These are phyloP conservation scores for Teratosphaeria viscida DNA, from an alignment of 2,329 filamentous ascomycete species.

Conservation along the genomic window DNA sequence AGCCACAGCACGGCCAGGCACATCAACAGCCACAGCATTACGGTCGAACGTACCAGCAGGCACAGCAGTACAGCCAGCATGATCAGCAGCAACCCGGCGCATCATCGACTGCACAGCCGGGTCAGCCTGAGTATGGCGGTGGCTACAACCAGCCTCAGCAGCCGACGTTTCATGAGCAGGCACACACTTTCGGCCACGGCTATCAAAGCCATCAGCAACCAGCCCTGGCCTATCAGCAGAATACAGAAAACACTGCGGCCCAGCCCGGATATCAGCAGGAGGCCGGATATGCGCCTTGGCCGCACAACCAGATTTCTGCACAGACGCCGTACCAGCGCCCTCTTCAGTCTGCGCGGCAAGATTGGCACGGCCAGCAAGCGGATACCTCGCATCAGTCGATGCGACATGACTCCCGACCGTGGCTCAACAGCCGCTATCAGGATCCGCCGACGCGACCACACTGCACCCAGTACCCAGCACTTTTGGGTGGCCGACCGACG, in stretches of 20 bases:
- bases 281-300: background rate
- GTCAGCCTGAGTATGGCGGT: background rate
- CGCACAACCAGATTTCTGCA: background rate
- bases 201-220: background rate
- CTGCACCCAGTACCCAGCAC: background rate
- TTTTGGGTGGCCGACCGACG: background rate
- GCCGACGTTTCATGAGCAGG: background rate
- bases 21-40: background rate
- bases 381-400: background rate
- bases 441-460: too few relatives aligned
- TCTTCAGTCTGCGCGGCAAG: background rate
- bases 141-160: background rate
- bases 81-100: background rate
- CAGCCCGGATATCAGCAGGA: background rate
- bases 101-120: background rate
- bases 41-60: background rate
- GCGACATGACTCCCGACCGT: background rate
- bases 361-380: background rate
- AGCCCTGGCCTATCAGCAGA: background rate
- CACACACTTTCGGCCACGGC: background rate
- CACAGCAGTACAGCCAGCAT: background rate
- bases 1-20: background rate
- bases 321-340: background rate
- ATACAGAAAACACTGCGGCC: background rate
- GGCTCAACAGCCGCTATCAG: background rate